phyloP scores from a whole-genome alignment of 345 rosid species.

The Pugionium dolabratum region DNA sequence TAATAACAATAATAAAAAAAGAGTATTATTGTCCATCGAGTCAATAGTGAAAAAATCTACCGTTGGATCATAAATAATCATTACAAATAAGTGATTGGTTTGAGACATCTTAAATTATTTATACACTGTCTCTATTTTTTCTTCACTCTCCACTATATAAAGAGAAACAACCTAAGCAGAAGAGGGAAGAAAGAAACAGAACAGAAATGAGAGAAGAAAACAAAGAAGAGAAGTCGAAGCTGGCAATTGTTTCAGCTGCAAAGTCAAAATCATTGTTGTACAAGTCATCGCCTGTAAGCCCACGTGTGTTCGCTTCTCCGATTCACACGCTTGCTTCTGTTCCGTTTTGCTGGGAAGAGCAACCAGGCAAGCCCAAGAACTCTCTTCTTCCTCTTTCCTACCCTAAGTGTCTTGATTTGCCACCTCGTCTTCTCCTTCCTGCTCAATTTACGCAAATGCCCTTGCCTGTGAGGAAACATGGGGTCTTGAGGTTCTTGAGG shows the following conservation, averaged over 20 bases:
- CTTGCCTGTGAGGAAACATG: conserved; percentile 48
- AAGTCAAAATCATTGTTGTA: conserved; percentile 38
- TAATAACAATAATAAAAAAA: background rate
- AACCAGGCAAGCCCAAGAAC: conserved; percentile 82
- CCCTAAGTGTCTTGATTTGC: conserved; percentile 57
- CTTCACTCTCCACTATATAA: conserved; percentile 36
- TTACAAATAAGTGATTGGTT: too few species aligned
- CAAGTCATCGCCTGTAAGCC: conserved; percentile 54
- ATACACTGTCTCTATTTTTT: conserved; percentile 30
- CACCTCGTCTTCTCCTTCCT: conserved; percentile 58
- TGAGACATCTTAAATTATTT: too few species aligned
- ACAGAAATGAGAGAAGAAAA: too few species aligned
- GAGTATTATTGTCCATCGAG: too few species aligned
- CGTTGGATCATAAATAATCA: too few species aligned
- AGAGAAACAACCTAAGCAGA: conserved; percentile 9
- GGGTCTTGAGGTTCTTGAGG: conserved; percentile 52
- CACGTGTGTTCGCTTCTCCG: conserved; percentile 65
- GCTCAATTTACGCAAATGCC: conserved; percentile 50
- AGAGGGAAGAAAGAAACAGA: background rate
- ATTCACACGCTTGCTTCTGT: conserved; percentile 61
- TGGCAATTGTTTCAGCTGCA: conserved; percentile 46
- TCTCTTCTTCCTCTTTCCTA: conserved; percentile 39
- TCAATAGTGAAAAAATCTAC: too few species aligned
- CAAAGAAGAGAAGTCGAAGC: conserved; percentile 38
- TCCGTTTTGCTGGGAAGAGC: conserved; percentile 89